These are phyloP conservation scores for Pelargonium australe DNA, from an alignment of 441 rosid genomes.

Conservation along the genomic window DNA sequence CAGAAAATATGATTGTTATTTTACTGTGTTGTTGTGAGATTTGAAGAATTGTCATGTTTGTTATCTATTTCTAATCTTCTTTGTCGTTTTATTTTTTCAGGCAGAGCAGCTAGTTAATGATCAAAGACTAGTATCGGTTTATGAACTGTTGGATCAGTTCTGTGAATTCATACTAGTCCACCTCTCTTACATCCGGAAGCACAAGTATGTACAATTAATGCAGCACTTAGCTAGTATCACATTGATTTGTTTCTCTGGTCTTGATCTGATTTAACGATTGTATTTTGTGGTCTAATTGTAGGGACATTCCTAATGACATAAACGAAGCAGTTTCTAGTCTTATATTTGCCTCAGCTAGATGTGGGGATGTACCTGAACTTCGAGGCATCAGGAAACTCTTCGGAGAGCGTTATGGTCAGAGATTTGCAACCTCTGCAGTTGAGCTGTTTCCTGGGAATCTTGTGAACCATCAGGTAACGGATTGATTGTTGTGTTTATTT, in stretches of 20 bases:
- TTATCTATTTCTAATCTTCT: neutral
- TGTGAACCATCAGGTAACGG: conserved; percentile 55
- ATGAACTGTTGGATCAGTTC: conserved; percentile 51
- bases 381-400: conserved; percentile 49
- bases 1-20: neutral
- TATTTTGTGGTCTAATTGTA: conserved; percentile 15
- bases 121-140: conserved; percentile 40
- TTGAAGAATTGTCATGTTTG: neutral
- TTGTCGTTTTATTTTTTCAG: conserved; percentile 25
- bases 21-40: neutral
- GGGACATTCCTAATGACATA: conserved; percentile 64
- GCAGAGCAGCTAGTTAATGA: conserved; percentile 58
- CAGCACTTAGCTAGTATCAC: neutral
- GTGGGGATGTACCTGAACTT: conserved; percentile 85
- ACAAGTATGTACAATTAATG: conserved; percentile 36
- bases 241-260: neutral
- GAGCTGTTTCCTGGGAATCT: conserved; percentile 54
- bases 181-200: conserved; percentile 50
- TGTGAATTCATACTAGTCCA: conserved; percentile 44
- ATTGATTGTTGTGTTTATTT: neutral
- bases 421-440: conserved; percentile 42
- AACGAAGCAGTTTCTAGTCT: conserved; percentile 80
- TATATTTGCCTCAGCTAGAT: conserved; percentile 75
- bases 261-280: neutral
- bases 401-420: conserved; percentile 55